These are phyloP conservation scores for Dendrobium catenatum DNA, from an alignment of 106 monocot genomes.

Conservation along the genomic window DNA sequence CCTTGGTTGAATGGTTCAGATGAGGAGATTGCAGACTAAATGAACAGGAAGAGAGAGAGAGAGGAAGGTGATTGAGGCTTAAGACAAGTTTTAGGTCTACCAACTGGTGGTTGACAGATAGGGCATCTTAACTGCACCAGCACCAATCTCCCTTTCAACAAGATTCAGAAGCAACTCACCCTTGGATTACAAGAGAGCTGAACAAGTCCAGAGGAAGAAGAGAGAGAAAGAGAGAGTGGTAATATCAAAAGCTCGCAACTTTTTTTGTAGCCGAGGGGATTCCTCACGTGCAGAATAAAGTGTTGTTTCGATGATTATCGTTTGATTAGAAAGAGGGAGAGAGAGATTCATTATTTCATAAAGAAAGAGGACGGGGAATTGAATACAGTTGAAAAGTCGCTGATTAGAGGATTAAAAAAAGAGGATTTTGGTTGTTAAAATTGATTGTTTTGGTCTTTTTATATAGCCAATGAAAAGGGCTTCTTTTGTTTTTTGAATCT, in stretches of 20 bases:
- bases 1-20: too few relatives aligned
- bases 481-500: too few relatives aligned
- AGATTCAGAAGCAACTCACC: not conserved
- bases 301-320: slow-evolving; percentile 10
- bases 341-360: slow-evolving; percentile 2
- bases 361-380: not conserved
- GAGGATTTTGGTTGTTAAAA: not conserved
- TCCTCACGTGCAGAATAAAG: slow-evolving; percentile 21
- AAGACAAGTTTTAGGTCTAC: slow-evolving; percentile 78
- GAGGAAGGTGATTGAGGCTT: not conserved
- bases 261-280: slow-evolving; percentile 1
- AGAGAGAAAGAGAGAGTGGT: too few relatives aligned
- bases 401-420: not conserved
- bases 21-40: not conserved
- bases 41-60: not conserved
- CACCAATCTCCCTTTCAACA: slow-evolving; percentile 6
- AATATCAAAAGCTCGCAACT: too few relatives aligned
- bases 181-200: too few relatives aligned
- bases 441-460: not conserved
- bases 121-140: slow-evolving; percentile 43
- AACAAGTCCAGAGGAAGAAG: too few relatives aligned
- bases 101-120: slow-evolving; percentile 64
- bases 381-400: not conserved
- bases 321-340: slow-evolving; percentile 18
- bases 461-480: not conserved